Evolutionary conservation across 805 yeast species (phyloP).

Genomic region (Metschnikowia cubensis): DNA sequence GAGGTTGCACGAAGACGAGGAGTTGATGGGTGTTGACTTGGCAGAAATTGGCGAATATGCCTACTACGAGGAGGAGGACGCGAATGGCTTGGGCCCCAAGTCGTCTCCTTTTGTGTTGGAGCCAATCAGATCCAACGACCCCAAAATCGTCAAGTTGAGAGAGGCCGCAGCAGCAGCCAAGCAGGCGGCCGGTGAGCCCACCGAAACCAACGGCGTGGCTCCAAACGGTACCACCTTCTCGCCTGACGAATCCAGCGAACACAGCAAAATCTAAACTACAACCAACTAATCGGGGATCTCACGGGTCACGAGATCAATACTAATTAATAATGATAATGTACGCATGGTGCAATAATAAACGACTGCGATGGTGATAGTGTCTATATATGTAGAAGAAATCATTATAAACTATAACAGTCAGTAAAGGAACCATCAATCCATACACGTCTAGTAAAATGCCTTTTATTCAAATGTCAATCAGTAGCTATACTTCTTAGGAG

Average conservation of each 20-base stretch:
- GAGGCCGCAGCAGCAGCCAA: conserved; percentile 20
- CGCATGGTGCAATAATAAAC: no score
- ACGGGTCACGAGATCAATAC: conserved; percentile 1
- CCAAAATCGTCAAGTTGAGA: conserved; percentile 34
- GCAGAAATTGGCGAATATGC: conserved; percentile 91
- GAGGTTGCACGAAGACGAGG: conserved; percentile 83
- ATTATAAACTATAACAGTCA: no score
- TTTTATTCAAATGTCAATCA: no score
- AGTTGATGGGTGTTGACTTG: conserved; percentile 81
- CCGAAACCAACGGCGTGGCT: conserved; percentile 12
- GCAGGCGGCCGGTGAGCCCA: conserved; percentile 5
- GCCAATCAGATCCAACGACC: conserved; percentile 64
- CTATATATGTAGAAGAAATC: no score
- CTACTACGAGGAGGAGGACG: conserved; percentile 58
- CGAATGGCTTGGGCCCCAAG: conserved; percentile 25
- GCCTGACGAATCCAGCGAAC: conserved; percentile 12
- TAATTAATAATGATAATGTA: background rate
- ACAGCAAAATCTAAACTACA: conserved; percentile 10
- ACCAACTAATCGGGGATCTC: conserved; percentile 1
- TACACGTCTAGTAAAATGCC: no score
- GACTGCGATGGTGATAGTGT: no score
- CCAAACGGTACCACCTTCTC: conserved; percentile 14
- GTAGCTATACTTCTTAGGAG: no score
- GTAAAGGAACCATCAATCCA: no score
- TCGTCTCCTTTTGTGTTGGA: conserved; percentile 58